Evolutionary conservation across 768 basidiomycete genomes (phyloP).

Genomic region (Xerocomus brunneocitrinus): DNA sequence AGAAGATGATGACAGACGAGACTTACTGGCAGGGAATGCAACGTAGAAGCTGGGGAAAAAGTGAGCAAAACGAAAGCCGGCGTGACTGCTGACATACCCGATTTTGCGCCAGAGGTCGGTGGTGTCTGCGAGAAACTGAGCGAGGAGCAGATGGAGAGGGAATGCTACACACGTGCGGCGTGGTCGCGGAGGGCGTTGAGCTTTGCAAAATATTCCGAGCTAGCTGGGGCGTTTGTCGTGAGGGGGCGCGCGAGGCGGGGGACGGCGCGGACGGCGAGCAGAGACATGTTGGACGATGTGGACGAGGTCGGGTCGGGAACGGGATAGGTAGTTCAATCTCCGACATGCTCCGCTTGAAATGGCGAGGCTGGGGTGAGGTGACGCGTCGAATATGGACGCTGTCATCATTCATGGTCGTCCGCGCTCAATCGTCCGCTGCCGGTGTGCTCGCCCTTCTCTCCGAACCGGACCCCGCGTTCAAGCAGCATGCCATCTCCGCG

Average conservation of each 20-base stretch:
- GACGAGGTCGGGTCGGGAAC: conserved; percentile 25
- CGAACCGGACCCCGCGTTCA: conserved; percentile 83
- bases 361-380: conserved; percentile 40
- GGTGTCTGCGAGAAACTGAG: conserved; percentile 47
- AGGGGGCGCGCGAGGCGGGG: conserved; percentile 33
- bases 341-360: conserved; percentile 30
- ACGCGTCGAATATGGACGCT: conserved; percentile 33
- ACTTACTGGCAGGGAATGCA: conserved; percentile 71
- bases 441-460: conserved; percentile 89
- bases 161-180: conserved; percentile 49
- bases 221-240: conserved; percentile 36
- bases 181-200: conserved; percentile 60
- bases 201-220: conserved; percentile 45
- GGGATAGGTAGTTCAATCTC: conserved; percentile 22
- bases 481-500: conserved; percentile 84
- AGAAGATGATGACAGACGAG: not conserved
- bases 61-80: conserved; percentile 4
- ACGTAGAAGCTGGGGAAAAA: conserved; percentile 55
- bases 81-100: conserved; percentile 45
- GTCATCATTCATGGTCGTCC: conserved; percentile 47
- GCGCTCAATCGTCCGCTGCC: conserved; percentile 75
- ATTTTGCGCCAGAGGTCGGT: conserved; percentile 84
- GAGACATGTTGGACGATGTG: conserved; percentile 37
- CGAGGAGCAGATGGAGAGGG: not conserved
- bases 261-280: conserved; percentile 46